Conservation (phyloP, 306 rosid genomes). For the Trichosanthes cucumerina region DNA sequence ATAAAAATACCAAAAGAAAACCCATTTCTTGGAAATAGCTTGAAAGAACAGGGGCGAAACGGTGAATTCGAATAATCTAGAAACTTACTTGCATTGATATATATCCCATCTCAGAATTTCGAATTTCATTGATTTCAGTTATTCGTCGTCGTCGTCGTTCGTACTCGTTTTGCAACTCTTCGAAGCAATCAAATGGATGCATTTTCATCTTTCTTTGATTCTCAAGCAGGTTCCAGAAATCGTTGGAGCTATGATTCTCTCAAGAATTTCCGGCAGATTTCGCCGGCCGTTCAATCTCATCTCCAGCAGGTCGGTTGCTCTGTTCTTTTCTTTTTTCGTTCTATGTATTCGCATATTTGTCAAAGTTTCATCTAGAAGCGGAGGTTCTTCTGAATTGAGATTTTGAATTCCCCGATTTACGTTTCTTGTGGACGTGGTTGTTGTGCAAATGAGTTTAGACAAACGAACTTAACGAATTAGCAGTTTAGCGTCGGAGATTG, state of each 20-base stretch:
- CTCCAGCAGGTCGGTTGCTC: conserved; percentile 38
- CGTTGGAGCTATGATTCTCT: conserved; percentile 68
- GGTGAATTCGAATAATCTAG: neutral
- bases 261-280: conserved; percentile 62
- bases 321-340: neutral
- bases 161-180: neutral
- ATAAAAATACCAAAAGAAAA: neutral
- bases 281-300: conserved; percentile 65
- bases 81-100: neutral
- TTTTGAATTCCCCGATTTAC: neutral
- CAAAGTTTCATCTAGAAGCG: neutral
- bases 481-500: neutral
- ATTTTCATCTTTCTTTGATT: conserved; percentile 52
- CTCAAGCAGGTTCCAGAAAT: conserved; percentile 36
- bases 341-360: neutral
- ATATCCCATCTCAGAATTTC: neutral
- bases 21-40: neutral
- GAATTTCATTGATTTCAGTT: neutral
- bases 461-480: neutral
- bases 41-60: neutral
- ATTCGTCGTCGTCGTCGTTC: neutral
- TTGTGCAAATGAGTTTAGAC: neutral
- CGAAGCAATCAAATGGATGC: conserved; percentile 40
- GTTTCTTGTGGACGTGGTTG: neutral
- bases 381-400: neutral